phyloP scores from a whole-genome alignment of 2,329 filamentous ascomycete genomes.

The Neonectria punicea region DNA sequence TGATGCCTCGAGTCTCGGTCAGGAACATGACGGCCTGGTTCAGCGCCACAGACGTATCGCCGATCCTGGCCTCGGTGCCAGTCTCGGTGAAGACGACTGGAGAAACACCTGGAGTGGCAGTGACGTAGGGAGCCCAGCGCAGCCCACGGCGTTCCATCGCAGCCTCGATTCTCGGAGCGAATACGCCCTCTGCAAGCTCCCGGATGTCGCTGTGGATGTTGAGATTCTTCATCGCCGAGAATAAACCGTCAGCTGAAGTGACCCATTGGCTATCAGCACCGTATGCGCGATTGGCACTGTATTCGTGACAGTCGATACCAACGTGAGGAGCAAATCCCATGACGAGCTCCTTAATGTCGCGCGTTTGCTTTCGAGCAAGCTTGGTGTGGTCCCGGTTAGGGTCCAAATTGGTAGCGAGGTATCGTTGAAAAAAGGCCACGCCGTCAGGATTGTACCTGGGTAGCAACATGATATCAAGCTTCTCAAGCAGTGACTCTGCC shows the following conservation, averaged over 20 bases:
- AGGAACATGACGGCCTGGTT: slow-evolving; percentile 43
- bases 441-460: slow-evolving; percentile 46
- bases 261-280: slow-evolving; percentile 38
- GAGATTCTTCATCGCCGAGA: slow-evolving; percentile 43
- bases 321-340: slow-evolving; percentile 40
- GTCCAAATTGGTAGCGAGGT: slow-evolving; percentile 41
- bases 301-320: slow-evolving; percentile 42
- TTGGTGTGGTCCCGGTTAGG: slow-evolving; percentile 45
- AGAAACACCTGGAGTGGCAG: slow-evolving; percentile 23
- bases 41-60: slow-evolving; percentile 40
- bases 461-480: slow-evolving; percentile 44
- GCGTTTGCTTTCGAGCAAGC: slow-evolving; percentile 38
- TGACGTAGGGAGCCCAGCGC: slow-evolving; percentile 44
- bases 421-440: slow-evolving; percentile 42
- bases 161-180: slow-evolving; percentile 35
- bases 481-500: slow-evolving; percentile 39
- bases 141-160: slow-evolving; percentile 36
- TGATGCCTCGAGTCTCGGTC: slow-evolving; percentile 43
- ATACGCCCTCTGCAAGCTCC: slow-evolving; percentile 34
- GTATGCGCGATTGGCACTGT: slow-evolving; percentile 38
- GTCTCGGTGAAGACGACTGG: slow-evolving; percentile 41
- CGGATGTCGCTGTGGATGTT: slow-evolving; percentile 45
- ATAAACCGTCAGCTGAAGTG: slow-evolving; percentile 41
- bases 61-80: slow-evolving; percentile 39
- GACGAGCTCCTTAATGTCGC: slow-evolving; percentile 40